These are phyloP conservation scores for Agaricus subrufescens DNA, from an alignment of 768 basidiomycete genomes.

Conservation along the genomic window DNA sequence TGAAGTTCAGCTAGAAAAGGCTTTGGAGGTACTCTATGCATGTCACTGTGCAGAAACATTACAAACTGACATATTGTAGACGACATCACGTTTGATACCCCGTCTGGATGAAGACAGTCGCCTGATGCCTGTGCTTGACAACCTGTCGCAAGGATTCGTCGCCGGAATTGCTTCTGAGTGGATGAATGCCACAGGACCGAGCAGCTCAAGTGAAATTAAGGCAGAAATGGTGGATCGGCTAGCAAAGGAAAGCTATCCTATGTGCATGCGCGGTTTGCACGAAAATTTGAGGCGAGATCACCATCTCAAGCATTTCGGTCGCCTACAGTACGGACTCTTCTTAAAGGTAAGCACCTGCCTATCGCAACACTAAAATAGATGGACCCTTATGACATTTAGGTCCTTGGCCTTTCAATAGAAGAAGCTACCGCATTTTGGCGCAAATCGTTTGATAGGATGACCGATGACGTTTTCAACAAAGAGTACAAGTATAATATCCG, in stretches of 20 bases:
- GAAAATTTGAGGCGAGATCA: slow-evolving; percentile 69
- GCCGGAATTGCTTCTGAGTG: slow-evolving; percentile 88
- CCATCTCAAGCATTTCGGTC: slow-evolving; percentile 90
- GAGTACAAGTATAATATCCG: slow-evolving; percentile 97
- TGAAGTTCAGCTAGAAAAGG: slow-evolving; percentile 61
- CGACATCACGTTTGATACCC: slow-evolving; percentile 82
- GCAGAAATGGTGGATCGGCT: slow-evolving; percentile 94
- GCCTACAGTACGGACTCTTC: slow-evolving; percentile 90
- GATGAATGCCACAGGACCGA: slow-evolving; percentile 48
- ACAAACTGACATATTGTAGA: slow-evolving; percentile 32
- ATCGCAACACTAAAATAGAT: not conserved
- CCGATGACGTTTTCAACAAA: slow-evolving; percentile 97
- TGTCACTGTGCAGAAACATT: not conserved
- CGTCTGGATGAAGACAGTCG: slow-evolving; percentile 94
- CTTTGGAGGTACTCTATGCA: slow-evolving; percentile 58
- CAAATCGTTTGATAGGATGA: slow-evolving; percentile 72
- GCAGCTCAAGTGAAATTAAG: slow-evolving; percentile 62
- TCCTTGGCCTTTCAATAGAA: slow-evolving; percentile 88
- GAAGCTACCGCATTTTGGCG: slow-evolving; percentile 95
- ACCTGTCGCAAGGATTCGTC: slow-evolving; percentile 91
- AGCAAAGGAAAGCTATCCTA: slow-evolving; percentile 84
- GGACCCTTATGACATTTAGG: slow-evolving; percentile 40
- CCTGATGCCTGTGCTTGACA: slow-evolving; percentile 81
- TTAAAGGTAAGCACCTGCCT: slow-evolving; percentile 62
- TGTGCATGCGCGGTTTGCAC: slow-evolving; percentile 93